These are phyloP conservation scores for Circinella minor DNA, from an alignment of 371 early-diverging fungal species.

Conservation along the genomic window DNA sequence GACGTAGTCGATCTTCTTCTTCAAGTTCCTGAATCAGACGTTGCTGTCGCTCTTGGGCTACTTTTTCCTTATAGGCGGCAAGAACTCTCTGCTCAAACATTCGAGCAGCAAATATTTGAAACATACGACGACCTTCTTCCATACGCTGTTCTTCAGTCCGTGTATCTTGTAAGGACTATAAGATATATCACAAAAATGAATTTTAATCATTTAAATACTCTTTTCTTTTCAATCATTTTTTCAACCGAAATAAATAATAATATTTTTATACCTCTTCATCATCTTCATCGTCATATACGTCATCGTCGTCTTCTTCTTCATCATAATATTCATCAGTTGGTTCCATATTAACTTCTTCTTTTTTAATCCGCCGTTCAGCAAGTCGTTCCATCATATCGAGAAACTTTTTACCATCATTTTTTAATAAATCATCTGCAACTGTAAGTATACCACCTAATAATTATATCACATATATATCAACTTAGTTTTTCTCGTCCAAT, in stretches of 20 bases:
- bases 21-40: conserved; percentile 80
- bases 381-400: conserved; percentile 92
- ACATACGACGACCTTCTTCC: conserved; percentile 90
- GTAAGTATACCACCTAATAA: conserved; percentile 73
- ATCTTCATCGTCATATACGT: conserved; percentile 47
- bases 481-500: no score
- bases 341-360: conserved; percentile 54
- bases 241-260: no score
- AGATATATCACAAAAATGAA: neutral
- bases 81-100: conserved; percentile 94
- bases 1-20: conserved; percentile 73
- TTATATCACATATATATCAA: no score
- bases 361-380: conserved; percentile 83
- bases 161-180: conserved; percentile 52
- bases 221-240: no score
- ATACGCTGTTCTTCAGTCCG: conserved; percentile 82
- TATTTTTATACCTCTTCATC: conserved; percentile 39
- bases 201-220: no score
- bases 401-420: conserved; percentile 90
- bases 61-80: conserved; percentile 88
- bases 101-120: conserved; percentile 91
- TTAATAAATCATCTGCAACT: conserved; percentile 84
- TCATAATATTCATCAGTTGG: conserved; percentile 39
- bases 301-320: conserved; percentile 59
- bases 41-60: conserved; percentile 78